phyloP scores from a whole-genome alignment of 2,329 filamentous ascomycete species.

The Cercospora berteroae region DNA sequence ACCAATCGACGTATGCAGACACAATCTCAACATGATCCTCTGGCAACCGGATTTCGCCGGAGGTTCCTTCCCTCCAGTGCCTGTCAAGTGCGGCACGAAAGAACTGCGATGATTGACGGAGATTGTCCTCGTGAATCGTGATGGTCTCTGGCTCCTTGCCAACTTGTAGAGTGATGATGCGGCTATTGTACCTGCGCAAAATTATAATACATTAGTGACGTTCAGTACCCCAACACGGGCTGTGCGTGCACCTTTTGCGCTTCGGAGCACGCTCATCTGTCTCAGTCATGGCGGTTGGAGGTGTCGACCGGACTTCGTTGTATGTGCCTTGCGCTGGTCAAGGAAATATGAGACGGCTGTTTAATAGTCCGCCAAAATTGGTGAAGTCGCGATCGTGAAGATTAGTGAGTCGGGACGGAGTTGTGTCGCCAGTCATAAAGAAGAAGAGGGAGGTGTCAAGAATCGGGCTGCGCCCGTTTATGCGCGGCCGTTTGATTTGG shows the following conservation, averaged over 20 bases:
- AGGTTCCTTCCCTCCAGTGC: slow-evolving; percentile 12
- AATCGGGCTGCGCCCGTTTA: not conserved
- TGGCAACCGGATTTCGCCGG: slow-evolving; percentile 7
- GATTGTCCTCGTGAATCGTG: slow-evolving; percentile 12
- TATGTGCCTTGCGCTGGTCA: not conserved
- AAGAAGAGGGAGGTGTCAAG: not conserved
- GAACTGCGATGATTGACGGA: slow-evolving; percentile 9
- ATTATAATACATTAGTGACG: no score
- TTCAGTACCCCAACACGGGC: no score
- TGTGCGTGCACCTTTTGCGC: slow-evolving; percentile 2
- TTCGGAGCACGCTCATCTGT: not conserved
- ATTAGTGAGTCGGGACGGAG: not conserved
- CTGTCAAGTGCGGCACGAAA: slow-evolving; percentile 16
- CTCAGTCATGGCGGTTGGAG: not conserved
- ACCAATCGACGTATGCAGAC: slow-evolving; percentile 18
- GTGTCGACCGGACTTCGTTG: not conserved
- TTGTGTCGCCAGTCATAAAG: not conserved
- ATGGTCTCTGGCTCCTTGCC: not conserved
- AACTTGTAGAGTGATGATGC: slow-evolving; percentile 8
- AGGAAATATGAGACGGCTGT: not conserved
- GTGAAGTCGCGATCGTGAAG: not conserved
- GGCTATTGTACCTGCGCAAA: slow-evolving; percentile 8
- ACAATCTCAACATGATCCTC: slow-evolving; percentile 11
- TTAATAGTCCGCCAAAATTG: not conserved
- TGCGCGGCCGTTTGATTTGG: not conserved